Percentiles rank a stretch among this genome's conserved stretches.
phyloP scores from a whole-genome alignment of 805 yeast genomes.

The Myxozyma melibiosi region DNA sequence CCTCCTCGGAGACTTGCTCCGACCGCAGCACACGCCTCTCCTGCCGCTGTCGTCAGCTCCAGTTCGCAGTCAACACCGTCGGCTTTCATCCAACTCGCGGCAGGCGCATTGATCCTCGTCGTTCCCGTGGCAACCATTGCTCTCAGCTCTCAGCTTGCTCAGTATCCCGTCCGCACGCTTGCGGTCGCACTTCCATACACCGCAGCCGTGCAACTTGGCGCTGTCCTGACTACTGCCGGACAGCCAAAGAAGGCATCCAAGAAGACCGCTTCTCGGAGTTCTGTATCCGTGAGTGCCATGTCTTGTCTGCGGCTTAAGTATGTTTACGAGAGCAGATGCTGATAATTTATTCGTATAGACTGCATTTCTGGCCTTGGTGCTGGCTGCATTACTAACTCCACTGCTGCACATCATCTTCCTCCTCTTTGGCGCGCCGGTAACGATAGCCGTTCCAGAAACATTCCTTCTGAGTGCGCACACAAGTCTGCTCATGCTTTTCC shows the following conservation, averaged over 20 bases:
- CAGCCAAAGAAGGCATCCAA: conserved; percentile 2
- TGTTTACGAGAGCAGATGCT: neutral
- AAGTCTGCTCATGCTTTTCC: conserved; percentile 61
- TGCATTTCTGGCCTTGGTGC: conserved; percentile 13
- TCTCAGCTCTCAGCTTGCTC: conserved; percentile 32
- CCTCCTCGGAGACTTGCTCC: conserved; percentile 6
- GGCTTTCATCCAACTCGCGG: too few species aligned
- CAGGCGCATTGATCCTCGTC: conserved; percentile 7
- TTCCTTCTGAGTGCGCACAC: conserved; percentile 63
- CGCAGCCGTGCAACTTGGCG: neutral
- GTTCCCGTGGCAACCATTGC: conserved; percentile 29
- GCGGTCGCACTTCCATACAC: neutral
- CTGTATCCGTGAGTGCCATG: too few species aligned
- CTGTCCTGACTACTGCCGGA: neutral
- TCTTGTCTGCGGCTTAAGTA: too few species aligned
- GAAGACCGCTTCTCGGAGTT: neutral
- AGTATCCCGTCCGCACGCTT: conserved; percentile 8
- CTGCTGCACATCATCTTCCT: conserved; percentile 47
- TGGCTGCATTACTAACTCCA: conserved; percentile 35
- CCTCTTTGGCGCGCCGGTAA: conserved; percentile 80
- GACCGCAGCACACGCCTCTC: conserved; percentile 2
- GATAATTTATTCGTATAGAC: conserved; percentile 4
- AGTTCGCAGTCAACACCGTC: neutral
- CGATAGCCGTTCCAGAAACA: conserved; percentile 56
- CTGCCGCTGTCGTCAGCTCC: neutral